Conservation (phyloP, 2,329 filamentous ascomycete species). For the Colletotrichum falcatum region DNA sequence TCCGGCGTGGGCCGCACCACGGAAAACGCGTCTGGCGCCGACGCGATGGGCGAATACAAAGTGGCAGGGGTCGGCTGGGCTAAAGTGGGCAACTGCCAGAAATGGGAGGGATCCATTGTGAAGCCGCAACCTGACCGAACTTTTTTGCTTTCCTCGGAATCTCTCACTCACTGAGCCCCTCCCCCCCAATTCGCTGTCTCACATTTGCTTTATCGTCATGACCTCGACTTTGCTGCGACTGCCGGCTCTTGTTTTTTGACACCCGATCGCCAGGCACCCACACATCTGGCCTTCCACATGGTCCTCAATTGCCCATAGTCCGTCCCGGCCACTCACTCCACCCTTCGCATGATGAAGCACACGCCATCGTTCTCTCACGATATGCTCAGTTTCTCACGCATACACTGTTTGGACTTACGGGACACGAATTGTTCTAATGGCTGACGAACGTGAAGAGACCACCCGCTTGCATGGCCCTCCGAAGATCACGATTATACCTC, state of each 20-base stretch:
- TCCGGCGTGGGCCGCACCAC: conserved; percentile 12
- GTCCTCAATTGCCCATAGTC: conserved; percentile 9
- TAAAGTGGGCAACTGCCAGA: conserved; percentile 31
- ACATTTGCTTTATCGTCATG: conserved; percentile 26
- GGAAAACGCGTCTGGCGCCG: conserved; percentile 33
- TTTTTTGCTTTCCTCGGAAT: conserved; percentile 26
- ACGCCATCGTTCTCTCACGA: conserved; percentile 34
- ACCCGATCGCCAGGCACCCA: neutral
- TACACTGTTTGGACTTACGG: conserved; percentile 31
- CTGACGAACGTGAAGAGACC: conserved; percentile 38
- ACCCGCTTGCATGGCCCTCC: conserved; percentile 41
- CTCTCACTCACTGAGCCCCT: conserved; percentile 5
- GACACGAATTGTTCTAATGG: conserved; percentile 38
- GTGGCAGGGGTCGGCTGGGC: conserved; percentile 31
- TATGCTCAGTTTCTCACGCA: conserved; percentile 34
- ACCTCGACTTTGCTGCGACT: conserved; percentile 23
- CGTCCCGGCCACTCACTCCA: neutral
- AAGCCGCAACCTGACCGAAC: conserved; percentile 31
- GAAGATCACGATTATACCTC: conserved; percentile 39
- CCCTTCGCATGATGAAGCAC: conserved; percentile 38
- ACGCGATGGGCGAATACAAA: conserved; percentile 27
- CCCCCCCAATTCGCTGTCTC: conserved; percentile 22
- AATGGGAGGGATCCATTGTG: conserved; percentile 26
- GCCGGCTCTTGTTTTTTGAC: conserved; percentile 26
- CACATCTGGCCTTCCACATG: conserved; percentile 18